Base-by-base conservation (phyloP, 495 filamentous ascomycete species). In the Penicillium taxi region DNA sequence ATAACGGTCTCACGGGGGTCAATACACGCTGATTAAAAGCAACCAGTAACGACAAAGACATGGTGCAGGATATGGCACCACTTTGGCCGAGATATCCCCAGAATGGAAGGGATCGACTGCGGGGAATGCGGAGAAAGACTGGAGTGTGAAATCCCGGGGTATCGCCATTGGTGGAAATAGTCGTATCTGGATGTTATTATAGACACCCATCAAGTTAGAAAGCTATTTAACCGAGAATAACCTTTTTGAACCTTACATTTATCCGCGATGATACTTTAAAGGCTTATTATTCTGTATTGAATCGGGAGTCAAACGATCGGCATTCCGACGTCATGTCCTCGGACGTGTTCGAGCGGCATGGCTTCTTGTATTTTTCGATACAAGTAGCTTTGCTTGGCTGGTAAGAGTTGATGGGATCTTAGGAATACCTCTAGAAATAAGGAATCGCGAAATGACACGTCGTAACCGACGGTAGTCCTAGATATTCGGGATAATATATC, bases 271-370 rank as follows among this genome's bases (percentile, higher is more conserved):
- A 16, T 4, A 23, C 34, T 42, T 38, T 13, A 27, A 14, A 29
- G 13, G 27, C 13, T 29, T 9, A 11, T 26, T 9, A 24, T 18
- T 24, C 9, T 9, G 18, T 32, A 7, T 9, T 1, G 16, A 6
- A 17, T 32, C 30, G 21, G 28, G 26, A 17, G 3, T 6, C 15
- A 13, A 5, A 15, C n/a, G 32, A 47, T 53, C 47, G 50, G 50
- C 44, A 51, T 54, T 38, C 50, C 50, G 50, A 53, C 47, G 47
- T 54, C 50, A 54, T 54, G 29, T n/a, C n/a, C n/a, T n/a, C n/a
- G n/a, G n/a, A n/a, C n/a, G n/a, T n/a, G n/a, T n/a, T n/a, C n/a
- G n/a, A n/a, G n/a, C n/a, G n/a, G 4, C 26, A 39, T 22, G 22
- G 22, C 11, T 6, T 30, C n/a, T 13, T 16, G 16, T 32, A 16